Conservation (phyloP, 2,329 filamentous ascomycete species). For the Knufia fluminis region DNA sequence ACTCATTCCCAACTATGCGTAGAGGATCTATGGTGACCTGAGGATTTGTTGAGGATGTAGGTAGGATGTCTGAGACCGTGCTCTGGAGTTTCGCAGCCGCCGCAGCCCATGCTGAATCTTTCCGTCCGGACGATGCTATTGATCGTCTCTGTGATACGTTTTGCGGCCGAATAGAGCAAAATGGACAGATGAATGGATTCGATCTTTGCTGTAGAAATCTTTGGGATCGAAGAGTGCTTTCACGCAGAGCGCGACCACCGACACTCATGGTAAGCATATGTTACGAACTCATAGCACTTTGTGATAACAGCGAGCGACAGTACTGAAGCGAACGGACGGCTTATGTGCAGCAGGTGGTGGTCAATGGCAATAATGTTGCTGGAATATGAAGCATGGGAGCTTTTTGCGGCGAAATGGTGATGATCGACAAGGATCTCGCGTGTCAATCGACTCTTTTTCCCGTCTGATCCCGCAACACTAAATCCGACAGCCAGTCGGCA, state of each 20-base stretch:
- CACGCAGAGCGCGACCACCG: slow-evolving; percentile 9
- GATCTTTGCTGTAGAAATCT: slow-evolving; percentile 1
- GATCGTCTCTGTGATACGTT: slow-evolving; percentile 2
- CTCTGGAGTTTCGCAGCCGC: slow-evolving; percentile 46
- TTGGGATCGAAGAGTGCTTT: slow-evolving; percentile 1
- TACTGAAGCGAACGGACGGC: background rate
- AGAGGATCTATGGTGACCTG: slow-evolving; percentile 77
- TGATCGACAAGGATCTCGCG: slow-evolving; percentile 7
- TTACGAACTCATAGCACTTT: background rate
- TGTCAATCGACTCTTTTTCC: background rate
- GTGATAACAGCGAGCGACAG: background rate
- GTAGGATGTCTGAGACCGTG: slow-evolving; percentile 35
- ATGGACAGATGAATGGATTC: slow-evolving; percentile 7
- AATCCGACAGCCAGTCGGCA: background rate
- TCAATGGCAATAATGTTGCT: background rate
- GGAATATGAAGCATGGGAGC: slow-evolving; percentile 2
- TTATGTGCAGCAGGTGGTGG: background rate
- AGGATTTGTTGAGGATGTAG: slow-evolving; percentile 29
- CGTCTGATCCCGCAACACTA: slow-evolving; percentile 6
- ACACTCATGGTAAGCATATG: slow-evolving; percentile 7
- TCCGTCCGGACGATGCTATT: slow-evolving; percentile 4
- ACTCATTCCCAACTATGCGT: slow-evolving; percentile 84
- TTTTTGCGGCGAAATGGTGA: background rate
- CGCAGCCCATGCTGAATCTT: slow-evolving; percentile 32
- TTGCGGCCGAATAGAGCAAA: slow-evolving; percentile 1